These are phyloP conservation scores for Iris macrosiphon DNA, from an alignment of 106 monocot genomes.

Conservation along the genomic window DNA sequence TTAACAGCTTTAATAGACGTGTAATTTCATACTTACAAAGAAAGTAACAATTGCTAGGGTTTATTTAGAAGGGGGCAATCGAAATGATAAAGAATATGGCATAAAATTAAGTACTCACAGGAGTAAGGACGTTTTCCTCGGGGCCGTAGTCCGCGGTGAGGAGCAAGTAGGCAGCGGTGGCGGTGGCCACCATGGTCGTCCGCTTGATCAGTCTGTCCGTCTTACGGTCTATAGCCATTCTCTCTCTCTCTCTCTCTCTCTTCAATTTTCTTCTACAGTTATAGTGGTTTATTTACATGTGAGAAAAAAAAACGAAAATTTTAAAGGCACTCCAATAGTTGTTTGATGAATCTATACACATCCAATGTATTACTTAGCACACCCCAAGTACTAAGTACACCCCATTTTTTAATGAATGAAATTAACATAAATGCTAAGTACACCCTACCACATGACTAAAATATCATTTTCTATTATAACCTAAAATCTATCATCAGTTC, in stretches of 20 bases:
- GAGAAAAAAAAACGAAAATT: background rate
- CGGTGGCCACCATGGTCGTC: conserved; percentile 51
- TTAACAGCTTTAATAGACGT: too few species aligned
- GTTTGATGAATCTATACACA: too few species aligned
- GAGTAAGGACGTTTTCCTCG: conserved; percentile 22
- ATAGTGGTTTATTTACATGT: background rate
- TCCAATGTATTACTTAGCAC: too few species aligned
- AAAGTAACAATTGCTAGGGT: background rate
- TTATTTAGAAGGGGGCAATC: background rate
- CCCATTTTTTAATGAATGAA: too few species aligned
- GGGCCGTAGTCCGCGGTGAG: conserved; percentile 63
- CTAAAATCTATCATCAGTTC: too few species aligned
- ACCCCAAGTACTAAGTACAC: too few species aligned
- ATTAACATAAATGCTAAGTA: too few species aligned
- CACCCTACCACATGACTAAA: too few species aligned
- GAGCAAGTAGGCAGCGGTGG: conserved; percentile 57
- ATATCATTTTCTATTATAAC: too few species aligned
- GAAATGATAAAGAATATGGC: background rate
- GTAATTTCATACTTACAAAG: too few species aligned
- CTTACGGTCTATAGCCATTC: conserved; percentile 27
- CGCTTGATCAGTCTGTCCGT: conserved; percentile 42
- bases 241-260: background rate
- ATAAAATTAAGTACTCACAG: conserved; percentile 9
- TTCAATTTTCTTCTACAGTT: background rate
- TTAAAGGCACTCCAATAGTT: too few species aligned